Evolutionary conservation across 805 yeast species (phyloP).

Genomic region (Nematodospora valgi): DNA sequence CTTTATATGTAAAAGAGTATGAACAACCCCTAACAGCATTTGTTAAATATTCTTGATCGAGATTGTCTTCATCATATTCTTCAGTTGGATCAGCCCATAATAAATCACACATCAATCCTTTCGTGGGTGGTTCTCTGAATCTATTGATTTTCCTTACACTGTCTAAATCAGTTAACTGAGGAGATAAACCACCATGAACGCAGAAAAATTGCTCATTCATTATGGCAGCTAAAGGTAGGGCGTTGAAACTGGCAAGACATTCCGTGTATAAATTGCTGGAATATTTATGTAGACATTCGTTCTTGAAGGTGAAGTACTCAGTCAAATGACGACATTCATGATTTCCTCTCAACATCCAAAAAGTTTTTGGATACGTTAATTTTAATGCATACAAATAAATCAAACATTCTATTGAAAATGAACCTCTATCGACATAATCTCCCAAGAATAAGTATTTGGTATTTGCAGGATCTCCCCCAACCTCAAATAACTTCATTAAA

Average conservation of each 20-base stretch:
- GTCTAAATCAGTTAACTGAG: slow-evolving; percentile 66
- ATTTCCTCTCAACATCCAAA: slow-evolving; percentile 87
- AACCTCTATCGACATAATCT: slow-evolving; percentile 94
- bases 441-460: slow-evolving; percentile 84
- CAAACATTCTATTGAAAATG: slow-evolving; percentile 80
- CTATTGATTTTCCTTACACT: slow-evolving; percentile 72
- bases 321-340: slow-evolving; percentile 95
- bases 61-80: slow-evolving; percentile 55
- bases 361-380: slow-evolving; percentile 65
- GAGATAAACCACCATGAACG: slow-evolving; percentile 95
- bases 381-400: slow-evolving; percentile 77
- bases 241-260: slow-evolving; percentile 74
- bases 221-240: slow-evolving; percentile 87
- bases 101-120: slow-evolving; percentile 90
- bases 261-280: slow-evolving; percentile 61
- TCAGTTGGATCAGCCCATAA: slow-evolving; percentile 97
- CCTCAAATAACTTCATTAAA: slow-evolving; percentile 84
- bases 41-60: slow-evolving; percentile 51
- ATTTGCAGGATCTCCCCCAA: slow-evolving; percentile 82
- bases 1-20: slow-evolving; percentile 80
- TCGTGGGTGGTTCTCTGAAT: slow-evolving; percentile 89
- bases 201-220: slow-evolving; percentile 94
- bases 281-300: slow-evolving; percentile 87
- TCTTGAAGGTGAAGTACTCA: slow-evolving; percentile 87
- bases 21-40: slow-evolving; percentile 90